Evolutionary conservation across 2,329 filamentous ascomycete genomes (phyloP).

Genomic region (Xylaria sp.): DNA sequence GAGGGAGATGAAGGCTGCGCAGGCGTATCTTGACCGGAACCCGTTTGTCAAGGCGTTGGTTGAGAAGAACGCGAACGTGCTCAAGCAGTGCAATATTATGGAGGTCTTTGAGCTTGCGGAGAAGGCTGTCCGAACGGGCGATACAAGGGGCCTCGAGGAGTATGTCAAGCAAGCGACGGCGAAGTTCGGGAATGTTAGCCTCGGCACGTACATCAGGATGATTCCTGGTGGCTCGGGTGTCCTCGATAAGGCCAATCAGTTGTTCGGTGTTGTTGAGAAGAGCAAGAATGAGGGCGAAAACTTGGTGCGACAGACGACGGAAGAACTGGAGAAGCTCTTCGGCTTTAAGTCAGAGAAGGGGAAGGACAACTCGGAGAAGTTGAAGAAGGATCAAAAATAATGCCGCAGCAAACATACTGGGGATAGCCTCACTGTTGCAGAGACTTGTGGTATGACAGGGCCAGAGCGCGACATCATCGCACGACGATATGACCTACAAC

Average conservation of each 20-base stretch:
- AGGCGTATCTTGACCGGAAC: constrained; percentile 69
- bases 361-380: constrained; percentile 53
- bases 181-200: constrained; percentile 38
- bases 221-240: constrained; percentile 61
- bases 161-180: constrained; percentile 61
- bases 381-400: constrained; percentile 43
- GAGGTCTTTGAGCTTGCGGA: constrained; percentile 60
- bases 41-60: constrained; percentile 68
- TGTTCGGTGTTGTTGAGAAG: constrained; percentile 61
- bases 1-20: constrained; percentile 64
- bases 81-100: constrained; percentile 62
- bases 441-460: not conserved
- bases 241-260: constrained; percentile 57
- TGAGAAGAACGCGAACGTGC: constrained; percentile 61
- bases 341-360: constrained; percentile 54
- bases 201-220: constrained; percentile 60
- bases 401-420: not conserved
- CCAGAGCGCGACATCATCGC: not conserved
- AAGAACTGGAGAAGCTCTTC: constrained; percentile 60
- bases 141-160: constrained; percentile 52
- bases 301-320: constrained; percentile 62
- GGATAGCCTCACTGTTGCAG: not conserved
- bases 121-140: constrained; percentile 55
- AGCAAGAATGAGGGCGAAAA: constrained; percentile 65
- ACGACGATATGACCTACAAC: not conserved